These are phyloP conservation scores for Trametes coccinea DNA, from an alignment of 768 basidiomycete genomes.

Conservation along the genomic window DNA sequence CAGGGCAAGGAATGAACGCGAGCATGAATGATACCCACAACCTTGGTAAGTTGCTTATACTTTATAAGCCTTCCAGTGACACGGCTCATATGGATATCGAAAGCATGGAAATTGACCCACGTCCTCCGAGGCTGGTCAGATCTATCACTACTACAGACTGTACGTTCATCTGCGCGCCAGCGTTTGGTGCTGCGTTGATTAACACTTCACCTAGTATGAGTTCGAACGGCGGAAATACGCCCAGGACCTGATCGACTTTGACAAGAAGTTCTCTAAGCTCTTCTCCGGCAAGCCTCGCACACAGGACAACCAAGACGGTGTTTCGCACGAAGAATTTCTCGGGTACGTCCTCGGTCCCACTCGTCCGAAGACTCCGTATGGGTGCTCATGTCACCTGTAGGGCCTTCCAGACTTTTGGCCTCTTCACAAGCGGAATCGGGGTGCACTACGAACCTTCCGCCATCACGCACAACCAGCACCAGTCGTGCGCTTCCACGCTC, in stretches of 20 bases:
- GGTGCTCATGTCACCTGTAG: constrained; percentile 26
- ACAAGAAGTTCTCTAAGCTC: constrained; percentile 50
- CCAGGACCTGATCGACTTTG: constrained; percentile 54
- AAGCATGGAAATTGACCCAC: constrained; percentile 54
- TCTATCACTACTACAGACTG: constrained; percentile 46
- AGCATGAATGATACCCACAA: constrained; percentile 58
- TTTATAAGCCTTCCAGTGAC: too few species aligned
- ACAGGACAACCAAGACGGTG: constrained; percentile 40
- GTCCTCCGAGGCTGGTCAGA: constrained; percentile 51
- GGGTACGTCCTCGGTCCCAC: constrained; percentile 31
- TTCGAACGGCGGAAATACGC: constrained; percentile 55
- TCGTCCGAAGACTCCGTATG: background rate
- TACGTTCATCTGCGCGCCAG: constrained; percentile 25
- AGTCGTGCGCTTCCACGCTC: constrained; percentile 40
- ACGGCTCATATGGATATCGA: too few species aligned
- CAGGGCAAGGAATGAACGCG: constrained; percentile 53
- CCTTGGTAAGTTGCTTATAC: constrained; percentile 33
- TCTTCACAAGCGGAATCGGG: constrained; percentile 50
- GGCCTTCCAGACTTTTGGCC: constrained; percentile 46
- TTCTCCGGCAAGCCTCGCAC: constrained; percentile 55
- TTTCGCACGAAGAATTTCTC: constrained; percentile 52
- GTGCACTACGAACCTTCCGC: constrained; percentile 49
- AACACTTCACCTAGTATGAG: constrained; percentile 42
- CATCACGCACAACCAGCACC: constrained; percentile 37
- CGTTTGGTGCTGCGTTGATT: too few species aligned